These are phyloP conservation scores for Aureobasidium sp. DNA, from an alignment of 2,329 filamentous ascomycete genomes.

Conservation along the genomic window DNA sequence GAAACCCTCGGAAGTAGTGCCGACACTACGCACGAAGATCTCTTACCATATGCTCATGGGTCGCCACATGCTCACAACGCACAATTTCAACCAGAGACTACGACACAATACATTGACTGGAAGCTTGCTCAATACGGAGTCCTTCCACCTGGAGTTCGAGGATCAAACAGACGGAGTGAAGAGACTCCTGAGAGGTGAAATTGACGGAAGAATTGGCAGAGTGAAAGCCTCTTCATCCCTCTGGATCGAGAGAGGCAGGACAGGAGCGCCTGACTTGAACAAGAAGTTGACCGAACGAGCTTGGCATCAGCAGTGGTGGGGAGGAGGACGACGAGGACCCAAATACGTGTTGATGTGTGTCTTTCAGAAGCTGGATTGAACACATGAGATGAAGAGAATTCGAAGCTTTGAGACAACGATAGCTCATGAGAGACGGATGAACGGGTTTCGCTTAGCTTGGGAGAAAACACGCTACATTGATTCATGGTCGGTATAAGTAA, in stretches of 20 bases:
- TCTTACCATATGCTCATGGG: not conserved
- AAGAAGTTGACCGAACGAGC: not conserved
- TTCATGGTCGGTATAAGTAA: conserved; percentile 1
- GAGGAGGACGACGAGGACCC: not conserved
- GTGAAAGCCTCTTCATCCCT: too few relatives aligned
- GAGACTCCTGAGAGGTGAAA: not conserved
- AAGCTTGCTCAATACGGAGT: not conserved
- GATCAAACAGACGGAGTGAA: not conserved
- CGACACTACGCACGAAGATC: not conserved
- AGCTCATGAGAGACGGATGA: not conserved
- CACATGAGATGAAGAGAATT: not conserved
- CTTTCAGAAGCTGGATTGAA: not conserved
- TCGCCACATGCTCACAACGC: not conserved
- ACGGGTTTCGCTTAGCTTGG: not conserved
- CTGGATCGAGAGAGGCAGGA: not conserved
- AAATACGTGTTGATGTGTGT: not conserved
- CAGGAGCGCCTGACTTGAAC: not conserved
- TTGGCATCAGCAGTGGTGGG: not conserved
- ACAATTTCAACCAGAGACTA: not conserved
- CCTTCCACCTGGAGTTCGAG: not conserved
- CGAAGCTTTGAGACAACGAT: not conserved
- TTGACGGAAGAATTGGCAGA: too few relatives aligned
- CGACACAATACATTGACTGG: not conserved
- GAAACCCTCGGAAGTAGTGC: not conserved
- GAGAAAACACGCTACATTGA: not conserved